These are phyloP conservation scores for Pneumocystis murina DNA, from an alignment of 1,139 yeast genomes.

Conservation along the genomic window DNA sequence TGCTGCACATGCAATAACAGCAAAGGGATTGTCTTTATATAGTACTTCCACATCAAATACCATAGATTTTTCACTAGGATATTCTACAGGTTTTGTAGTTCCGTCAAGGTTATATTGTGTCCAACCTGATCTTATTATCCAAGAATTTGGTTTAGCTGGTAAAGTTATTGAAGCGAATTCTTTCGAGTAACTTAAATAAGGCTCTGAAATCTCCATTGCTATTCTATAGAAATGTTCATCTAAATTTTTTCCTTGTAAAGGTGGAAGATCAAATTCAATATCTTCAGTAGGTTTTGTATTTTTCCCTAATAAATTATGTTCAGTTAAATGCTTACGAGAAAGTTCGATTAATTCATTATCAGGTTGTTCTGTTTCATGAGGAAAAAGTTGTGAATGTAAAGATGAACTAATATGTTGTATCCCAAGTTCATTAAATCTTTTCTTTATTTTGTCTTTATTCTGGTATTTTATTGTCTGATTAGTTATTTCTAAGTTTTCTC, in stretches of 20 bases:
- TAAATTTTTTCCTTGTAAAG: constrained; percentile 48
- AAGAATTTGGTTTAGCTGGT: constrained; percentile 36
- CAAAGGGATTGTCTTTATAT: constrained; percentile 57
- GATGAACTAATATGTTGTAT: constrained; percentile 53
- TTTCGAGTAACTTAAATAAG: constrained; percentile 40
- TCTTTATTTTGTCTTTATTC: constrained; percentile 3
- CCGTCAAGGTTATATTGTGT: constrained; percentile 35
- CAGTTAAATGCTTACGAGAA: constrained; percentile 45
- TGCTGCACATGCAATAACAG: constrained; percentile 72
- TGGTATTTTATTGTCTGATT: background rate
- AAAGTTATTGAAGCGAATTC: constrained; percentile 28
- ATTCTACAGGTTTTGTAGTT: background rate
- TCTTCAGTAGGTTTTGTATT: constrained; percentile 53
- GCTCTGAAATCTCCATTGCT: constrained; percentile 46
- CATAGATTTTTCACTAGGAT: constrained; percentile 50
- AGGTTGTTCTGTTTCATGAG: constrained; percentile 20
- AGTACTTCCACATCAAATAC: constrained; percentile 85
- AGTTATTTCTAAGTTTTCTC: background rate
- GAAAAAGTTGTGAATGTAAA: constrained; percentile 50
- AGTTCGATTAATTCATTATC: constrained; percentile 35
- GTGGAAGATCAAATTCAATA: constrained; percentile 50
- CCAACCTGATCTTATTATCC: constrained; percentile 70
- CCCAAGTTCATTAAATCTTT: constrained; percentile 31
- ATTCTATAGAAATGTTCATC: constrained; percentile 76
- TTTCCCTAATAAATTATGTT: constrained; percentile 63